These are phyloP conservation scores for Omphalea diandra DNA, from an alignment of 441 rosid genomes.

Conservation along the genomic window DNA sequence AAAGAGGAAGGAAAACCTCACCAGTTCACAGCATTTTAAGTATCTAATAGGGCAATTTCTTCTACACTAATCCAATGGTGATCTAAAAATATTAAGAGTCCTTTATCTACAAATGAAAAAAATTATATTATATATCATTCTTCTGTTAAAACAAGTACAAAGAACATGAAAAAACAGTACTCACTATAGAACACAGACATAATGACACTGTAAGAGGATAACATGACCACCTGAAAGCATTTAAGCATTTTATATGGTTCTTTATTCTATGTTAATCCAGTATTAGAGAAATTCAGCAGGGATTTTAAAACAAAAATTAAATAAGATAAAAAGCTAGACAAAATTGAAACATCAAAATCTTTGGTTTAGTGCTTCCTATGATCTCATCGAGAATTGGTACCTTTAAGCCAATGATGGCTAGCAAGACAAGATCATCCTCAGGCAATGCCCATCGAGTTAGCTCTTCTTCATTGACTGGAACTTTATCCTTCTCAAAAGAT, in stretches of 20 bases:
- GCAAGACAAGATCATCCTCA: conserved; percentile 78
- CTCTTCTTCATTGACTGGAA: conserved; percentile 71
- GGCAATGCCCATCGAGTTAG: conserved; percentile 75
- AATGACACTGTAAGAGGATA: too few relatives aligned
- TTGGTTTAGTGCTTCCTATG: neutral
- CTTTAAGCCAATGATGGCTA: conserved; percentile 90
- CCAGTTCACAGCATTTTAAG: neutral
- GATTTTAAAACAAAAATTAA: neutral
- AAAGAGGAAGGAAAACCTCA: neutral
- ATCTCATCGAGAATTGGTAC: conserved; percentile 32
- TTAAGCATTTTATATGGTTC: neutral
- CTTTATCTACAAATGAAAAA: too few relatives aligned
- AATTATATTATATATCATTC: too few relatives aligned
- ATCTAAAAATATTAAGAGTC: too few relatives aligned
- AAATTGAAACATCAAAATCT: neutral
- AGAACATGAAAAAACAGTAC: too few relatives aligned
- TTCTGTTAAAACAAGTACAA: too few relatives aligned
- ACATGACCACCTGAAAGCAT: neutral
- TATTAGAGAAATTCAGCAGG: neutral
- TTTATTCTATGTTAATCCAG: too few relatives aligned
- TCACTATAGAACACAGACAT: too few relatives aligned
- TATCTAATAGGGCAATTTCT: neutral
- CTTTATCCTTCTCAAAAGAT: conserved; percentile 53
- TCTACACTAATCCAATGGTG: neutral
- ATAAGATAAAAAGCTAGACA: neutral